A percentile compares a stretch with the other conserved stretches of the same genome.
These are phyloP conservation scores for Mrakia hoshinonis DNA, from an alignment of 768 basidiomycete genomes.

Conservation along the genomic window DNA sequence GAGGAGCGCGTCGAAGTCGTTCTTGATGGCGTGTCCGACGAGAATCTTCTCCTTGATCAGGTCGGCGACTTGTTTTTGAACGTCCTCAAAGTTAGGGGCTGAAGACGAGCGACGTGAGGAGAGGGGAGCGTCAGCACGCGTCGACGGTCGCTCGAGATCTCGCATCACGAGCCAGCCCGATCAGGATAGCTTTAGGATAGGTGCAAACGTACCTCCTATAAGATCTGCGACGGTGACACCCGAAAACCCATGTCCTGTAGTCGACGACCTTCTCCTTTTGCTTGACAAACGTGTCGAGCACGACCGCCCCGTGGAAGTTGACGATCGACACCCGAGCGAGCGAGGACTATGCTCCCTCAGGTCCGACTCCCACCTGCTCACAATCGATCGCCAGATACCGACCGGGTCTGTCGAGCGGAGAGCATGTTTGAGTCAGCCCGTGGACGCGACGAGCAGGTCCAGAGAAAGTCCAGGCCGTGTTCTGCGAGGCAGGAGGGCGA, in stretches of 20 bases:
- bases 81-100: slow-evolving; percentile 70
- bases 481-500: too few species aligned
- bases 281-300: slow-evolving; percentile 75
- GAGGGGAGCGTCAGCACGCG: background rate
- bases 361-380: slow-evolving; percentile 92
- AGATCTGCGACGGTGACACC: slow-evolving; percentile 73
- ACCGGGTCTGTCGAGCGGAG: slow-evolving; percentile 48
- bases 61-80: slow-evolving; percentile 69
- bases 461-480: too few species aligned
- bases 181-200: too few species aligned
- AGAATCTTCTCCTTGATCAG: slow-evolving; percentile 68
- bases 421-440: slow-evolving; percentile 14
- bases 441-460: background rate
- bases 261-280: slow-evolving; percentile 84
- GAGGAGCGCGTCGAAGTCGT: slow-evolving; percentile 64
- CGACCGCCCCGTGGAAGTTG: slow-evolving; percentile 71
- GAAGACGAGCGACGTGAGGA: too few species aligned
- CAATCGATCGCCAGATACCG: slow-evolving; percentile 82
- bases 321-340: slow-evolving; percentile 83
- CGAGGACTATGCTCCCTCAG: slow-evolving; percentile 68
- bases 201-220: slow-evolving; percentile 51
- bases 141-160: too few species aligned
- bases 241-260: slow-evolving; percentile 80
- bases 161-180: background rate
- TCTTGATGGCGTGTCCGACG: slow-evolving; percentile 82